Base-by-base conservation (phyloP, 2,329 filamentous ascomycete genomes). In the Stagonosporopsis vannaccii region DNA sequence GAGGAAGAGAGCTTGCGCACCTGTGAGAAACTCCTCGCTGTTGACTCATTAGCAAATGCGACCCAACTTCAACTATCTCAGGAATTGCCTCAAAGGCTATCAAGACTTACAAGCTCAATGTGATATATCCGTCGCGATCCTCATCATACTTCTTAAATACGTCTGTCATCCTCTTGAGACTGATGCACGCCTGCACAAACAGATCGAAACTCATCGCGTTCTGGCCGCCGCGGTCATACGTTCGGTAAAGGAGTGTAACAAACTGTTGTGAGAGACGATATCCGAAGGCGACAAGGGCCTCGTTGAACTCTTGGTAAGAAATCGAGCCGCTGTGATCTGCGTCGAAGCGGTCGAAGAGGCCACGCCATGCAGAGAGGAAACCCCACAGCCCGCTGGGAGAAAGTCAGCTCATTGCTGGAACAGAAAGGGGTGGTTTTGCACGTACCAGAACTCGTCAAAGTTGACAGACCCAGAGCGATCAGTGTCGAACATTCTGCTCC, bases 121-220 rank as follows among this genome's bases (percentile, higher is more conserved):
- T 84, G 59, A 84, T 84, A 61, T 93, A 98, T 1, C 95, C 95
- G 78, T 98, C 95, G 37, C 95, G 86, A 77, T 99, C 95, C 70
- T 96, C 91, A 68, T 99, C 95, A 76, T 98, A 99, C 78, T 93
- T 94, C 84, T 99, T 99, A 77, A 99, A 99, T 25, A 97, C 92
- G 77, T 99, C 95, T 58, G 95, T 99, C 94, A 99, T 98, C 67
- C 95, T 86, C 85, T 98, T 97, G 70, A 99, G 82, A 68, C 88
- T 92, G 73, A 99, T 98, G 77, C 95, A 98, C 48, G 92, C 92
- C 82, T 99, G 95, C 59, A 99, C 95, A 71, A 99, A 99, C 47
- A 99, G 79, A 79, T 99, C 95, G 72, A 99, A 99, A 58, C 67
- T 77, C 65, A 79, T 75, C 56, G 72, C 80, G 61, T 92, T 75